Conservation (phyloP, 306 rosid species). For the Prunus campanulata region DNA sequence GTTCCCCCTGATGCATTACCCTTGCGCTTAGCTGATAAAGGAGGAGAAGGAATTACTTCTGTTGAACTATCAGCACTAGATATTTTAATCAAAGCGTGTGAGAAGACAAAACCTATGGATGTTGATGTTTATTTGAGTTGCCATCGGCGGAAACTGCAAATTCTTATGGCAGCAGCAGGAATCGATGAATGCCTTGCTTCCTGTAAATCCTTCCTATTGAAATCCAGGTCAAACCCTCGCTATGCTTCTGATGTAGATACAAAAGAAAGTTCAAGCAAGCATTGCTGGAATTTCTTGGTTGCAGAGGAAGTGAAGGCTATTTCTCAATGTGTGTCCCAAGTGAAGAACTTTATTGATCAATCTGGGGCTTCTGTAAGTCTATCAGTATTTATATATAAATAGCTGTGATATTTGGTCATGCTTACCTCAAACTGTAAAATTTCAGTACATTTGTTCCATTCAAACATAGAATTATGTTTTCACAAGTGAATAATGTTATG, state of each 20-base stretch:
- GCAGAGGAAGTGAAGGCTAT: constrained; percentile 86
- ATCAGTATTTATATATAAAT: constrained; percentile 18
- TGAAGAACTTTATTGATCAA: constrained; percentile 66
- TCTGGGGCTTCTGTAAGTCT: constrained; percentile 58
- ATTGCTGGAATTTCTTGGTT: constrained; percentile 58
- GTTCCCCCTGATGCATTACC: constrained; percentile 64
- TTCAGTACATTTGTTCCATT: not conserved
- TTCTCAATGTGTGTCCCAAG: constrained; percentile 72
- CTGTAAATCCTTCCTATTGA: constrained; percentile 47
- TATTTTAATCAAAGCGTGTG: constrained; percentile 78
- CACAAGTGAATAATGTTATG: not conserved
- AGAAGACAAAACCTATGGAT: constrained; percentile 71
- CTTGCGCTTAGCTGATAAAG: constrained; percentile 45
- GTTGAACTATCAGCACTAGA: constrained; percentile 80
- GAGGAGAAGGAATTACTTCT: constrained; percentile 56
- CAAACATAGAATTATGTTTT: not conserved
- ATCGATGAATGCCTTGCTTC: constrained; percentile 53
- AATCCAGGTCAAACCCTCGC: constrained; percentile 34
- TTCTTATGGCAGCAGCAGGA: constrained; percentile 75
- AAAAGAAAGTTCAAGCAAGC: constrained; percentile 64
- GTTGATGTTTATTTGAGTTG: constrained; percentile 69
- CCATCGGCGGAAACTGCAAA: constrained; percentile 77
- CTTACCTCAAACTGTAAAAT: constrained; percentile 3
- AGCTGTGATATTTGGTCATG: constrained; percentile 19
- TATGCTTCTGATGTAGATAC: constrained; percentile 51